These are phyloP conservation scores for Penicillium psychrofluorescens DNA, from an alignment of 495 filamentous ascomycete genomes.

Conservation along the genomic window DNA sequence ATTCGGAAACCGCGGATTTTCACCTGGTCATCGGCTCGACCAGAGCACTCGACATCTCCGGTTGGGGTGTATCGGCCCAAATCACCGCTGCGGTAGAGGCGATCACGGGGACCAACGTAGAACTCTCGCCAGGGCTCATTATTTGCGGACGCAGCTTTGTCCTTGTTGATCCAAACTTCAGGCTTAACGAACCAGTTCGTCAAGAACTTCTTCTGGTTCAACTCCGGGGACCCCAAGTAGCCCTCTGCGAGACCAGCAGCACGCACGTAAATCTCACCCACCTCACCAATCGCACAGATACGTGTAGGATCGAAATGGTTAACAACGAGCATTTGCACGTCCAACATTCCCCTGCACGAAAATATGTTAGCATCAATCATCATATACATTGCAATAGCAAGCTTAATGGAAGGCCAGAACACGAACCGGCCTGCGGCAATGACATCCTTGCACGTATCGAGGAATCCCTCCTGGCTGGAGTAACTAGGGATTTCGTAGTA, in stretches of 20 bases:
- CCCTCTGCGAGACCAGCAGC: constrained; percentile 87
- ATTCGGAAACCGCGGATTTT: constrained; percentile 96
- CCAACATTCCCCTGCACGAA: constrained; percentile 60
- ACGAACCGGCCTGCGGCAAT: constrained; percentile 65
- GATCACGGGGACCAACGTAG: constrained; percentile 78
- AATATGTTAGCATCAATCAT: no score
- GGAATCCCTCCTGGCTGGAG: constrained; percentile 55
- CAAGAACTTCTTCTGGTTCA: constrained; percentile 77
- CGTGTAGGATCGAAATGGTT: constrained; percentile 65
- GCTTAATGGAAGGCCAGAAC: no score
- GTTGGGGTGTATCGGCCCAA: constrained; percentile 66
- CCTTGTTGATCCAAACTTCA: constrained; percentile 59
- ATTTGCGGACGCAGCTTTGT: constrained; percentile 38
- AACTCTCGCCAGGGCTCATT: constrained; percentile 64
- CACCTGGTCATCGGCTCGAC: constrained; percentile 82
- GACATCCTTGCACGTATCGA: constrained; percentile 68
- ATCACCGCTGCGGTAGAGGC: constrained; percentile 80
- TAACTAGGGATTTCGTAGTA: constrained; percentile 79
- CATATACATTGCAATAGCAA: no score
- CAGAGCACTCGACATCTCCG: constrained; percentile 68
- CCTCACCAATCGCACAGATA: constrained; percentile 73
- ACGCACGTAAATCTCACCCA: constrained; percentile 82
- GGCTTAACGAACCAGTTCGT: constrained; percentile 83
- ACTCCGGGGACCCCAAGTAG: constrained; percentile 63
- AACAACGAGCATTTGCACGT: constrained; percentile 90